Conservation (phyloP, 768 basidiomycete genomes). For the Amanita molliuscula region DNA sequence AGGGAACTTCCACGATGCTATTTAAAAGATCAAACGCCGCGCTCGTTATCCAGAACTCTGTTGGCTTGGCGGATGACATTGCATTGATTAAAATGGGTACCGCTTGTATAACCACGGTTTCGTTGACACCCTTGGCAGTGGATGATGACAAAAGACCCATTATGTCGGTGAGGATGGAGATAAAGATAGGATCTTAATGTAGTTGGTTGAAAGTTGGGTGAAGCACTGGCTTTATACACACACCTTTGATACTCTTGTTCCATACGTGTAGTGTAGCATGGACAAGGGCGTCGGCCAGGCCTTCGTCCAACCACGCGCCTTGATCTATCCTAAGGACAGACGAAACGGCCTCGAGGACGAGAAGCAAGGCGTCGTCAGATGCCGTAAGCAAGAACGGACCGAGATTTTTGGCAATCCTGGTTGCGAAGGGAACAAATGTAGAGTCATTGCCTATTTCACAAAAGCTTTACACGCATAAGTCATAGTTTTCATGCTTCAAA, state of each 20-base stretch:
- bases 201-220: not conserved
- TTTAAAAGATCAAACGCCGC: constrained; percentile 78
- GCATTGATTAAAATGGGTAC: constrained; percentile 64
- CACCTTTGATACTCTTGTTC: constrained; percentile 82
- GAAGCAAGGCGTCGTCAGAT: constrained; percentile 80
- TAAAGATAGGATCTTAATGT: constrained; percentile 68
- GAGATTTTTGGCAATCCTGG: constrained; percentile 69
- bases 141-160: constrained; percentile 60
- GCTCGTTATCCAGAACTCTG: constrained; percentile 66
- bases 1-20: constrained; percentile 60
- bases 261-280: constrained; percentile 69
- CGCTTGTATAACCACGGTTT: constrained; percentile 60
- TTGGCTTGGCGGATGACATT: constrained; percentile 43
- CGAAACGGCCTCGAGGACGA: constrained; percentile 80
- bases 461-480: constrained; percentile 36
- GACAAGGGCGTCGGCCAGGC: constrained; percentile 58
- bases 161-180: constrained; percentile 78
- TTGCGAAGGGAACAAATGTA: constrained; percentile 51
- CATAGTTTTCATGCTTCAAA: not conserved
- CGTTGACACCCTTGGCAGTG: constrained; percentile 49
- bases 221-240: not conserved
- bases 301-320: constrained; percentile 59
- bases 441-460: constrained; percentile 54
- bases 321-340: constrained; percentile 68
- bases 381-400: constrained; percentile 74